Evolutionary conservation across 2,329 filamentous ascomycete species (phyloP).

Genomic region (Corniculantispora saksenae): DNA sequence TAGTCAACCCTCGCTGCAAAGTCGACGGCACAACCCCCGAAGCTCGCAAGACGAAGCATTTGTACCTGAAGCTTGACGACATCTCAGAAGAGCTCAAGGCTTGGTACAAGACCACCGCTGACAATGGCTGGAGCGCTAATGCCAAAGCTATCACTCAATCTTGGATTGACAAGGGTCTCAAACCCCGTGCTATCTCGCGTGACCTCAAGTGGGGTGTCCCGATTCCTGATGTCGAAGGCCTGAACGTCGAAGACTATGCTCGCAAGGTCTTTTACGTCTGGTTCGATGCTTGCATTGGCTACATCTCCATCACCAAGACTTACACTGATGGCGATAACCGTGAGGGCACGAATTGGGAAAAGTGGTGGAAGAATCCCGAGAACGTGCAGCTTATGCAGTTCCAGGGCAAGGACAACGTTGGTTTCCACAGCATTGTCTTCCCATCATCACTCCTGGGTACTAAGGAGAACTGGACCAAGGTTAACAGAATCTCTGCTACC

Average conservation of each 20-base stretch:
- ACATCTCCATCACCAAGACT: slow-evolving; percentile 90
- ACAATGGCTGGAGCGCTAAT: slow-evolving; percentile 78
- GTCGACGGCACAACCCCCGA: slow-evolving; percentile 82
- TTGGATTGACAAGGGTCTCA: slow-evolving; percentile 81
- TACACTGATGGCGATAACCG: slow-evolving; percentile 64
- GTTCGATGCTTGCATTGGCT: slow-evolving; percentile 93
- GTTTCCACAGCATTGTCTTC: slow-evolving; percentile 83
- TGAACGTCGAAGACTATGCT: slow-evolving; percentile 56
- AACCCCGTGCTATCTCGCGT: slow-evolving; percentile 84
- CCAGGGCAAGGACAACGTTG: slow-evolving; percentile 76
- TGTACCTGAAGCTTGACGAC: slow-evolving; percentile 84
- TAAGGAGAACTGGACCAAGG: slow-evolving; percentile 82
- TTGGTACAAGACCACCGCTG: slow-evolving; percentile 74
- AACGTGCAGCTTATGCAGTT: slow-evolving; percentile 90
- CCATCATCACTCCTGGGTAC: slow-evolving; percentile 85
- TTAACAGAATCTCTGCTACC: slow-evolving; percentile 84
- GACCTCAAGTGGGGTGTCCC: slow-evolving; percentile 87
- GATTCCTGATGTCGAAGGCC: slow-evolving; percentile 49
- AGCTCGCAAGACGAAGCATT: slow-evolving; percentile 80
- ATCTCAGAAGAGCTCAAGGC: slow-evolving; percentile 74
- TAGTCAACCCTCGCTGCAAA: slow-evolving; percentile 89
- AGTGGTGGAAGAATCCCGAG: slow-evolving; percentile 92
- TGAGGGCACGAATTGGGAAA: slow-evolving; percentile 72
- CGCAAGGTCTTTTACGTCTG: slow-evolving; percentile 84
- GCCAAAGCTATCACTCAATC: slow-evolving; percentile 74